Evolutionary conservation across 2,329 filamentous ascomycete species (phyloP).

Genomic region (Penicillium olsonii): DNA sequence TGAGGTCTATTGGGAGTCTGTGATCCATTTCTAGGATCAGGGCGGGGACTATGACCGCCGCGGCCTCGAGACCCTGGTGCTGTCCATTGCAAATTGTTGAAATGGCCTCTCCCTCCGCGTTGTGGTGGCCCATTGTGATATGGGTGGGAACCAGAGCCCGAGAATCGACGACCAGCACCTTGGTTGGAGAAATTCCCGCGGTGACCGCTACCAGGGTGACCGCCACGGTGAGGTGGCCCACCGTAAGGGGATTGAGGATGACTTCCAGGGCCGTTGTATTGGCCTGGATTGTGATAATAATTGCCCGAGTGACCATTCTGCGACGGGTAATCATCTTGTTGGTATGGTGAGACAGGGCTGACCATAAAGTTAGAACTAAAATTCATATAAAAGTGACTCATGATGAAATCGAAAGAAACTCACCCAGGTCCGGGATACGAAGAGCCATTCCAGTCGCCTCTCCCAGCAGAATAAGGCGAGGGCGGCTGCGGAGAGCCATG

Average conservation of each 20-base stretch:
- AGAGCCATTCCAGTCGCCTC: slow-evolving; percentile 55
- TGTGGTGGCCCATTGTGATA: slow-evolving; percentile 43
- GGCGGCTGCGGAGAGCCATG: slow-evolving; percentile 63
- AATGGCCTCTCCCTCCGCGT: slow-evolving; percentile 58
- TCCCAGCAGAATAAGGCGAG: slow-evolving; percentile 59
- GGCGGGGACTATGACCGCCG: slow-evolving; percentile 46
- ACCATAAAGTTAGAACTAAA: slow-evolving; percentile 39
- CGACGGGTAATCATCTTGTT: slow-evolving; percentile 56
- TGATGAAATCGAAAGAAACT: slow-evolving; percentile 24
- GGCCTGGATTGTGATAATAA: slow-evolving; percentile 53
- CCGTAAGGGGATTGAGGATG: slow-evolving; percentile 48
- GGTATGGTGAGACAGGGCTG: slow-evolving; percentile 66
- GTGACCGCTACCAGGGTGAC: slow-evolving; percentile 50
- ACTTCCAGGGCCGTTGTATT: slow-evolving; percentile 59
- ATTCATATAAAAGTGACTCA: slow-evolving; percentile 2
- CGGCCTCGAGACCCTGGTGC: slow-evolving; percentile 57
- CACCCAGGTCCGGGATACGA: slow-evolving; percentile 52
- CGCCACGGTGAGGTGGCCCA: slow-evolving; percentile 53
- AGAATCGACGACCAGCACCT: slow-evolving; percentile 47
- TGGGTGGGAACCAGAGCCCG: slow-evolving; percentile 49
- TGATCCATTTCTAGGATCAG: slow-evolving; percentile 37
- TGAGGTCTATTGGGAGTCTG: slow-evolving; percentile 31
- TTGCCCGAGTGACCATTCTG: slow-evolving; percentile 55
- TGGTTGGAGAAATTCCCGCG: slow-evolving; percentile 60
- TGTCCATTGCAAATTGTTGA: slow-evolving; percentile 73